Percentiles rank a stretch among this genome's conserved stretches.
phyloP scores from a whole-genome alignment of 345 rosid genomes.

The Passiflora organensis region DNA sequence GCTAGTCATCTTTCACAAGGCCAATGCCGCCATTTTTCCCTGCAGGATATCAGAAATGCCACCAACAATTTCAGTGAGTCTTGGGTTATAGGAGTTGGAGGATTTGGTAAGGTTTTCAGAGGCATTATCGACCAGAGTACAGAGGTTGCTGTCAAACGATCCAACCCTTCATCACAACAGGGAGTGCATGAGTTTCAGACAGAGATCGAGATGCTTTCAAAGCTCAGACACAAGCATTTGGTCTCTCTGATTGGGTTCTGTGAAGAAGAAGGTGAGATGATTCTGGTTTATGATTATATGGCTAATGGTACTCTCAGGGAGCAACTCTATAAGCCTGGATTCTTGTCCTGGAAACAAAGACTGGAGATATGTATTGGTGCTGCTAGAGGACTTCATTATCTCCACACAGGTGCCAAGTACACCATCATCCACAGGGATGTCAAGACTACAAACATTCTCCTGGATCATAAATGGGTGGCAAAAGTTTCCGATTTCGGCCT shows the following conservation, averaged over 20 bases:
- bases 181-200: slow-evolving; percentile 29
- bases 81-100: slow-evolving; percentile 27
- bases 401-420: slow-evolving; percentile 27
- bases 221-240: slow-evolving; percentile 30
- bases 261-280: slow-evolving; percentile 27
- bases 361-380: slow-evolving; percentile 21
- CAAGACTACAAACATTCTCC: slow-evolving; percentile 26
- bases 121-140: slow-evolving; percentile 26
- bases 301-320: slow-evolving; percentile 26
- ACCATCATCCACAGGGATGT: slow-evolving; percentile 30
- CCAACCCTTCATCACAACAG: slow-evolving; percentile 29
- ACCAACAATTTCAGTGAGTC: slow-evolving; percentile 23
- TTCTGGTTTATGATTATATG: slow-evolving; percentile 25
- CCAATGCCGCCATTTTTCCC: slow-evolving; percentile 25
- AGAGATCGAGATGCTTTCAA: slow-evolving; percentile 30
- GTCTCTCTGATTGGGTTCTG: slow-evolving; percentile 26
- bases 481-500: slow-evolving; percentile 28
- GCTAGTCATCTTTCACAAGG: slow-evolving; percentile 27
- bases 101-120: slow-evolving; percentile 31
- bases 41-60: slow-evolving; percentile 22
- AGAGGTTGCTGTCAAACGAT: slow-evolving; percentile 25
- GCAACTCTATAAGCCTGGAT: slow-evolving; percentile 16
- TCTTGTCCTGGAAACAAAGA: slow-evolving; percentile 22
- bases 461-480: slow-evolving; percentile 30
- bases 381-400: slow-evolving; percentile 28